Evolutionary conservation across 2,329 filamentous ascomycete genomes (phyloP).

Genomic region (Calonectria pseudoreteaudii): DNA sequence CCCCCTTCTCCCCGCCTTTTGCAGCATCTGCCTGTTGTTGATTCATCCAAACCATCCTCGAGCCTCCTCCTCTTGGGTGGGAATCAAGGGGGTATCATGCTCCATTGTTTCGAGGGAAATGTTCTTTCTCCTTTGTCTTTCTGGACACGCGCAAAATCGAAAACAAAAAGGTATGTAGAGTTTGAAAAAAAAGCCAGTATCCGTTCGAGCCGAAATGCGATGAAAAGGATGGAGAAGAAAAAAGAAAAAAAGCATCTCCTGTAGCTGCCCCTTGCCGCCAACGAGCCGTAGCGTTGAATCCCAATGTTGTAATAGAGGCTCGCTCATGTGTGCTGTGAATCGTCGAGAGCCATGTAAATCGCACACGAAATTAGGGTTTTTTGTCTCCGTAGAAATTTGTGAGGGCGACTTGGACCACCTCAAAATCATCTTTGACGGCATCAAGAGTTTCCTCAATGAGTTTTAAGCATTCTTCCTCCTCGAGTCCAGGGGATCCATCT

Average conservation of each 20-base stretch:
- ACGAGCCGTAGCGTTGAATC: not conserved
- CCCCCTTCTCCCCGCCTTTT: constrained; percentile 3
- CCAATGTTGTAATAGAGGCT: not conserved
- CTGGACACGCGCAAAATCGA: constrained; percentile 10
- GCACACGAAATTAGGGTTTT: constrained; percentile 10
- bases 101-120: constrained; percentile 15
- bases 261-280: not conserved
- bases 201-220: constrained; percentile 10
- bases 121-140: constrained; percentile 5
- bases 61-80: constrained; percentile 14
- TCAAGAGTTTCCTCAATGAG: constrained; percentile 78
- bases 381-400: constrained; percentile 69
- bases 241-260: not conserved
- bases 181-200: constrained; percentile 13
- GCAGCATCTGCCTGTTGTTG: constrained; percentile 17
- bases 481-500: constrained; percentile 74
- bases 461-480: constrained; percentile 75
- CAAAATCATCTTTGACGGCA: constrained; percentile 81
- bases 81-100: constrained; percentile 21
- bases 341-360: not conserved
- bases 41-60: constrained; percentile 20
- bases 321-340: not conserved
- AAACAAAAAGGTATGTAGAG: constrained; percentile 21
- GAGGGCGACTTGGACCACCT: constrained; percentile 77
- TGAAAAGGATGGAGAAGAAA: not conserved